Evolutionary conservation across 2,329 filamentous ascomycete species (phyloP), one percentile per base, ranked within the genome.

Genomic region (Diaporthe citrichinensis): DNA sequence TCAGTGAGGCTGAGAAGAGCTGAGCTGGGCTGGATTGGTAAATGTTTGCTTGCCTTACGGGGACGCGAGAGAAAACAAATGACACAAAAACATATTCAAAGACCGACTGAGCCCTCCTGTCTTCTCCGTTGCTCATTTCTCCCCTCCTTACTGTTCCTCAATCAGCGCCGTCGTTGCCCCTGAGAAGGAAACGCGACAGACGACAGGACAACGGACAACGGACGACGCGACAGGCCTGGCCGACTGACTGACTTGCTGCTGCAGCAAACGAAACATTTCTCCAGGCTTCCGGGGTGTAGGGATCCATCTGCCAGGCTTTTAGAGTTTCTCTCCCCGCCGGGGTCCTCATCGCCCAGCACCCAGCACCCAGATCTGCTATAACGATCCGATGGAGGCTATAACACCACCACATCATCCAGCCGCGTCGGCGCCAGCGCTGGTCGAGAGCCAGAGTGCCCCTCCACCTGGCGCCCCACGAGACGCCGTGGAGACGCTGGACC

Each of bases 1-100:
- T 15, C 65, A 69, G 65, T 69, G 65, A 69, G 65, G 65, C 65
- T 69, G 65, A 69, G 49, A 69, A 69, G 65, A 55, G 65, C 65
- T 69, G 65, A 69, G 46, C 65, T 55, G 49, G 46, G 71, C 71
- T 65, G 71, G 39, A 73, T 73, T 44, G 55, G 23, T 59, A 71
- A 36, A 71, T 59, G 28, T 57, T 65, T 46, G 71, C 49, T 46
- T 69, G 46, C 46, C 31, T 69, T 69, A n/a, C 49, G 49, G 65
- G 58, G 49, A 12, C n/a, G 17, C 28, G n/a, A 51, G n/a, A 39
- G 25, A 20, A 34, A 49, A 61, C 23, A 39, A 53, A 55, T 36
- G 44, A 55, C 53, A 65, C 25, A 62, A 17, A 46, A 46, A 36
- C 10, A 39, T 34, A 51, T 44, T 62, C 41, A 65, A 62, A 41